Base-by-base conservation (phyloP, 768 basidiomycete species). In the Pulveroboletus sp. region DNA sequence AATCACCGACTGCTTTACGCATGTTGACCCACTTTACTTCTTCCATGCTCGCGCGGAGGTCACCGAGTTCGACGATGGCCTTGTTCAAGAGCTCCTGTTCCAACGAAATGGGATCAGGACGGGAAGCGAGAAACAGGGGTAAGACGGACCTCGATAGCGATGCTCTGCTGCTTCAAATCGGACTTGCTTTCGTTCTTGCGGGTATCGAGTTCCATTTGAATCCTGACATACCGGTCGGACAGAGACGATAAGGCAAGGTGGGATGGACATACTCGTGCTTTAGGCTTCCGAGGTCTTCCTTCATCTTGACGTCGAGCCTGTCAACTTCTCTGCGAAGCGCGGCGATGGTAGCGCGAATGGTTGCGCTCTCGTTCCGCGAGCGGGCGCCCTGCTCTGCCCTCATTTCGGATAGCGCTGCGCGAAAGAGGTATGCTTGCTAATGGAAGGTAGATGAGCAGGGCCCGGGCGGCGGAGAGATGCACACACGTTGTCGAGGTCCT, bases 121-220 rank as follows among this genome's bases (percentile, higher is more conserved):
- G 35, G 6, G 9, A 14, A 8, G 7, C 6, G 3, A 8, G 6
- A 33, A 2, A 10, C 24, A 21, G 30, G 39, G 7, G 26, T 5
- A n/a, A 44, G 47, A 64, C 73, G 17, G 37, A 87, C 89, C 78
- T 93, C 90, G 35, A 95, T 91, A 32, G 74, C 71, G 52, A 97
- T 87, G 58, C 93, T 93, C 58, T 86, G 83, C 46, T 76, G 78
- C 69, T 93, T 95, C 51, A 89, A 62, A 45, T 97, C 93, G 1
- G 83, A 76, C 62, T 84, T 86, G 13, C 84, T 80, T 65, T 98
- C 96, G 57, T 87, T 91, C 74, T 93, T 97, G 50, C 95, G 78
- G 54, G 84, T 93, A 61, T 95, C 92, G 52, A 97, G 76, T 49
- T 99, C 96, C 84, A 98, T 93, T 68, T 97, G 93, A 44, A 94